phyloP scores from a whole-genome alignment of 1,284 basidiomycete genomes.

The Puccinia polysora region DNA sequence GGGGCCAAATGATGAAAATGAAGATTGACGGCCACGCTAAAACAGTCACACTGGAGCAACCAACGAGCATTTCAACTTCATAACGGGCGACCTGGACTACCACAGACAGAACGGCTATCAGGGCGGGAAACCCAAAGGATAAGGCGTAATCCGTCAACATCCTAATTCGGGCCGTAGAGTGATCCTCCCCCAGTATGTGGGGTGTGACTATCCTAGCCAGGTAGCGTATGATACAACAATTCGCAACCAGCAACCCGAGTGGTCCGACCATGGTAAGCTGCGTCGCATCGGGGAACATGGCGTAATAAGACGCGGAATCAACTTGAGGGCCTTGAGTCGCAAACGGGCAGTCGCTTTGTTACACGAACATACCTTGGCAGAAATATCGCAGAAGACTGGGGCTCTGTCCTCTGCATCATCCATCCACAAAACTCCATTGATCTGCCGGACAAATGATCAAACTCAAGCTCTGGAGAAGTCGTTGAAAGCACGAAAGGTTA shows the following conservation, averaged over 20 bases:
- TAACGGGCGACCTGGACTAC: conserved; percentile 22
- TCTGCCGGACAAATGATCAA: not conserved
- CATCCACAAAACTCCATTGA: conserved; percentile 35
- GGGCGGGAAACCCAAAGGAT: conserved; percentile 26
- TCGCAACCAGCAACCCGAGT: conserved; percentile 22
- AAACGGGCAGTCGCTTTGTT: not conserved
- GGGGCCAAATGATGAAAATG: conserved; percentile 30
- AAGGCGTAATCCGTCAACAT: conserved; percentile 19
- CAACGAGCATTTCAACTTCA: conserved; percentile 17
- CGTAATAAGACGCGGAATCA: not conserved
- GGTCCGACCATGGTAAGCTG: conserved; percentile 33
- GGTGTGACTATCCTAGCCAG: conserved; percentile 25
- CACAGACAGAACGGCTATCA: conserved; percentile 5
- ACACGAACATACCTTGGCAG: conserved; percentile 22
- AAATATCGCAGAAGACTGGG: conserved; percentile 36
- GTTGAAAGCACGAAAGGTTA: too few relatives aligned
- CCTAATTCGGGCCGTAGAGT: not conserved
- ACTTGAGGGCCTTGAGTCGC: not conserved
- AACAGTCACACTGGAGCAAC: conserved; percentile 24
- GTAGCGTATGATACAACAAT: conserved; percentile 42
- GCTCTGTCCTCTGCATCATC: conserved; percentile 35
- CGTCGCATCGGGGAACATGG: not conserved
- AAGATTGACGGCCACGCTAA: conserved; percentile 32
- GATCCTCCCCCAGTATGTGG: conserved; percentile 1
- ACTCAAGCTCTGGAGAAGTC: not conserved